Base-by-base conservation (phyloP, 1,139 yeast genomes). In the Geotrichum fermentans region DNA sequence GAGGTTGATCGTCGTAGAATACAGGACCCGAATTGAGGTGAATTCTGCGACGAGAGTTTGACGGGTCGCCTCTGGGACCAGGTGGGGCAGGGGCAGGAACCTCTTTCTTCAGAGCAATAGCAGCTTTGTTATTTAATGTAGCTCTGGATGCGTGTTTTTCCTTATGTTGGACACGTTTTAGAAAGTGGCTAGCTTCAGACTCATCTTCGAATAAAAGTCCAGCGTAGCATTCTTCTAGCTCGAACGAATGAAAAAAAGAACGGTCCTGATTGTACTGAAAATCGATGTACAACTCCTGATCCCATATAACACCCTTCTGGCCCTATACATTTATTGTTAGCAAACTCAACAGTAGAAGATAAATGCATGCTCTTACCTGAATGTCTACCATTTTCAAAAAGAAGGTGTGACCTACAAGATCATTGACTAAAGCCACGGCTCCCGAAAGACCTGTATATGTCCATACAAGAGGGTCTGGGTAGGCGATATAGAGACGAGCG, bases 211-310 rank as follows among this genome's bases (percentile, higher is more conserved):
- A 92, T 47, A 92, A 69, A 20, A 92, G 71, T 0, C 97, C 98
- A n/a, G 82, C 90, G 52, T 75, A 75, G 63, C 96, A 90, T 22
- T 87, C 95, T 60, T 92, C 97, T 51, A 88, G 73, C 69, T 92
- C 98, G 69, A 92, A 92, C 8, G 95, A 77, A 64, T 92, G 98
- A 74, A 92, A 92, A 68, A 87, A 92, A 45, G 95, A 82, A 22
- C 98, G 77, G 65, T 92, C 98, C 67, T 92, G 97, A 63, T 85
- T 79, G 67, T 92, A 92, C 56, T 82, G 83, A 64, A 92, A 89
- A 60, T 86, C 84, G 8, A 88, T 82, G 63, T 87, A 92, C 43
- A 92, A 68, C 65, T 92, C 98, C 66, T 92, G 98, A 66, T 92
- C 98, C 98, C 98, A 92, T 0, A 92, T 57, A 1, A 92, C 95